Evolutionary conservation across 2,329 filamentous ascomycete species (phyloP).

Genomic region (Epichloe gansuensis): DNA sequence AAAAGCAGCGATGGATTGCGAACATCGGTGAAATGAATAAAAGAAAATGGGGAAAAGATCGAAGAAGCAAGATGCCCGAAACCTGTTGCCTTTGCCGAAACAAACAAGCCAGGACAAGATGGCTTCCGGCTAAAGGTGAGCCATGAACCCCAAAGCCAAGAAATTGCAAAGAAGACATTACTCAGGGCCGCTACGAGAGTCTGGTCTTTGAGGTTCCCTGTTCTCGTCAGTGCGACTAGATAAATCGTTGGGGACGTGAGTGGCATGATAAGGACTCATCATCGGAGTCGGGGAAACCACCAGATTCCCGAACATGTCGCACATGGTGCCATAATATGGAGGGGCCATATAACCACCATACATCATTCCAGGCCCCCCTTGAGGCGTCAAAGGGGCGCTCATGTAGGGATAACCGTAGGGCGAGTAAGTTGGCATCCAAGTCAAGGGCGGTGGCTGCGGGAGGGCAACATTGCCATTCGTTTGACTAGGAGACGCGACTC

Average conservation of each 20-base stretch:
- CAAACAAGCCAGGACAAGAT: not conserved
- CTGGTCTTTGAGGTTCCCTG: not conserved
- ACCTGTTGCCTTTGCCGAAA: not conserved
- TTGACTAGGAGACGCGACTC: not conserved
- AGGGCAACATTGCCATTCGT: not conserved
- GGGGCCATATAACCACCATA: conserved; percentile 13
- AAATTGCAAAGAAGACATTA: not conserved
- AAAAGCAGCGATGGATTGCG: not conserved
- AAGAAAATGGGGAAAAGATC: not conserved
- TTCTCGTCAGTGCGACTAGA: not conserved
- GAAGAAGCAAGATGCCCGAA: not conserved
- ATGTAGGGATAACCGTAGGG: conserved; percentile 9
- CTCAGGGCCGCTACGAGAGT: not conserved
- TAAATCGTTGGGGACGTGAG: not conserved
- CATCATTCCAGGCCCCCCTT: conserved; percentile 9
- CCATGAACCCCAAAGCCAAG: not conserved
- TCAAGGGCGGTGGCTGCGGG: conserved; percentile 4
- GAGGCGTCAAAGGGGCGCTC: conserved; percentile 11
- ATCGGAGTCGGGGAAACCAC: conserved; percentile 11
- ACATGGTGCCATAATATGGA: conserved; percentile 10
- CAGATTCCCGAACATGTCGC: conserved; percentile 11
- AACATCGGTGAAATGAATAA: not conserved
- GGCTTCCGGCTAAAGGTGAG: not conserved
- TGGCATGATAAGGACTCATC: conserved; percentile 9
- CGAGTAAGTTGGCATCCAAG: conserved; percentile 10